Evolutionary conservation across 1,139 yeast species (phyloP), one percentile per base, ranked within the genome.

Genomic region (Kodamaea suecica): DNA sequence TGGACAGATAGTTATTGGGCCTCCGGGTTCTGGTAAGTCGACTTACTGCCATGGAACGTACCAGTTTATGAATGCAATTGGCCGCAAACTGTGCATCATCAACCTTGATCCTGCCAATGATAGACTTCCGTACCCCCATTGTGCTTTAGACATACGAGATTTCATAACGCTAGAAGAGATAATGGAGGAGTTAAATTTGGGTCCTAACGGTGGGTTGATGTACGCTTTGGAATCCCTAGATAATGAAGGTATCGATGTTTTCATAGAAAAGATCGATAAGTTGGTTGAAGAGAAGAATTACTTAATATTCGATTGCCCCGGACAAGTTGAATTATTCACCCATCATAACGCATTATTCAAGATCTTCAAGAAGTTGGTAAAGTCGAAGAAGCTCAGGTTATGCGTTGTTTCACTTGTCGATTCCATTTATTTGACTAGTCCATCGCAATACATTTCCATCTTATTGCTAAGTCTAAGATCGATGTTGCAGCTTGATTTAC

Each of bases 101-200:
- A 94, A 94, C 53, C 68, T 94, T 41, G 99, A 94, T 53, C 97
- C 97, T 0, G 98, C 99, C 1, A 94, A 94, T 56, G 97, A 90
- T 55, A 61, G 73, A 29, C 54, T 84, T 16, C 83, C 85, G 4
- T 94, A 94, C 52, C 86, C 87, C 1, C 40, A 52, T 13, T 83
- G 90, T 51, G 84, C 85, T 0, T 64, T 94, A 30, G 97, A 94
- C 55, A 87, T 94, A 29, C 66, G 97, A 40, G 97, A 92, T 53
- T 84, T 78, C 48, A 77, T 90, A 5, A 84, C 94, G 0, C 57
- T 92, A 12, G 97, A 92, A 48, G 97, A 92, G 35, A 76, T 92
- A 17, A 92, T 92, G 98, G 77, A 77, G 27, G 88, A 84, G 42
- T 78, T 84, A 44, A 70, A 71, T 21, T 52, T 76, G 21, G 99